Conservation (phyloP, 768 basidiomycete species). For the Rhodotorula babjevae region DNA sequence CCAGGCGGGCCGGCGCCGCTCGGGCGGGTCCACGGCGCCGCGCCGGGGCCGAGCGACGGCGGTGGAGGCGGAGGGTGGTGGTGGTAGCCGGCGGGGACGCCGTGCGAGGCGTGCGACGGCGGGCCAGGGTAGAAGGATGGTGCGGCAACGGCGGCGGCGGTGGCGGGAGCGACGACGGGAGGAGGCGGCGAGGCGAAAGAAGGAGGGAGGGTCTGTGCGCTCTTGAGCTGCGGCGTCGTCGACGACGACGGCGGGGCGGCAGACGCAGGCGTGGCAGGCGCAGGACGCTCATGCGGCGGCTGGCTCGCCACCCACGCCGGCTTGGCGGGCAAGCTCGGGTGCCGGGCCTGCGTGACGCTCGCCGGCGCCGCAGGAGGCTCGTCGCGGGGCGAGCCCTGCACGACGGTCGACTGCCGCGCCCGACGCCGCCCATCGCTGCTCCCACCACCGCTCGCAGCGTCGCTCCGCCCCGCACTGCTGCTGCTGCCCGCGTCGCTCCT, state of each 20-base stretch:
- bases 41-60: not conserved
- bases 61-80: not conserved
- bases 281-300: not conserved
- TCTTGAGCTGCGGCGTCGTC: not conserved
- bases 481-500: not conserved
- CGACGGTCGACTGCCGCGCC: conserved; percentile 18
- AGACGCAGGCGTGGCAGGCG: not conserved
- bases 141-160: too few relatives aligned
- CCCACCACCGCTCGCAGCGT: not conserved
- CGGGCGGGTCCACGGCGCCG: not conserved
- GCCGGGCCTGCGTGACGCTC: not conserved
- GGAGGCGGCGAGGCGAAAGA: not conserved
- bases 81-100: not conserved
- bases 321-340: conserved; percentile 34
- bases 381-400: not conserved
- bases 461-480: conserved; percentile 2
- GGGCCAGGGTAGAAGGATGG: not conserved
- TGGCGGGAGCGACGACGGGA: too few relatives aligned
- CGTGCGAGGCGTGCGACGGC: not conserved
- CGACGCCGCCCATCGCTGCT: not conserved
- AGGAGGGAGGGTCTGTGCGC: not conserved
- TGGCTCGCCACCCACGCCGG: conserved; percentile 24
- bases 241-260: not conserved
- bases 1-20: too few relatives aligned
- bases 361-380: not conserved